Evolutionary conservation across 1,284 basidiomycete genomes (phyloP), one percentile per base, ranked within the genome.

Genomic region (Trichosporon faecale): DNA sequence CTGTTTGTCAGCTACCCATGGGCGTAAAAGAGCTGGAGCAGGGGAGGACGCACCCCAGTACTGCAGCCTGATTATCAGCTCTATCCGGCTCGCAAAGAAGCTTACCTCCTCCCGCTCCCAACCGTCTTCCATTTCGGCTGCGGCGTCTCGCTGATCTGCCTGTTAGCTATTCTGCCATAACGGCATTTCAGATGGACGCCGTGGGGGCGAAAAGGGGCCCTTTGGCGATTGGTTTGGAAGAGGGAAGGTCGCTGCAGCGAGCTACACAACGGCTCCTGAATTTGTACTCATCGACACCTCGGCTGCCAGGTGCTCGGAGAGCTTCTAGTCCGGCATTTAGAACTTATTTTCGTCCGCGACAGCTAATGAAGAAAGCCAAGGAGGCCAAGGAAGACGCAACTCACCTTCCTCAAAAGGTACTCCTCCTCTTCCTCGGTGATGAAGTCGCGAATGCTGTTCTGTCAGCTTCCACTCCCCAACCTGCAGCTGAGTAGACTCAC

Each of bases 111-210:
- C 73, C 93, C 93, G 4, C 88, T 87, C 0, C 76, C 77, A 21
- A 95, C 86, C n/a, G 87, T 87, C 81, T 90, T 94, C 94, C 94
- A 96, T 80, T 89, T 92, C 9, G 88, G 89, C 76, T 88, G 88
- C n/a, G 92, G 91, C 0, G 90, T 88, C 77, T 90, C 89, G 35
- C 85, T 80, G 69, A 95, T 91, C 91, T 93, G 69, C 9, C 0
- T 9, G 57, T 49, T 69, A 74, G 72, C 60, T 67, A 33, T 35
- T n/a, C n/a, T n/a, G n/a, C n/a, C n/a, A n/a, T n/a, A n/a, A n/a
- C n/a, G n/a, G n/a, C n/a, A n/a, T 67, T 68, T 74, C 61, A 35
- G 25, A 9, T 6, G 33, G 33, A 33, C 9, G 33, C 33, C 9
- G 4, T 5, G 9, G 33, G 9, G 33, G 5, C 33, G 33, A 33